These are phyloP conservation scores for Gastroboletus turbinatus DNA, from an alignment of 1,284 basidiomycete species.

Conservation along the genomic window DNA sequence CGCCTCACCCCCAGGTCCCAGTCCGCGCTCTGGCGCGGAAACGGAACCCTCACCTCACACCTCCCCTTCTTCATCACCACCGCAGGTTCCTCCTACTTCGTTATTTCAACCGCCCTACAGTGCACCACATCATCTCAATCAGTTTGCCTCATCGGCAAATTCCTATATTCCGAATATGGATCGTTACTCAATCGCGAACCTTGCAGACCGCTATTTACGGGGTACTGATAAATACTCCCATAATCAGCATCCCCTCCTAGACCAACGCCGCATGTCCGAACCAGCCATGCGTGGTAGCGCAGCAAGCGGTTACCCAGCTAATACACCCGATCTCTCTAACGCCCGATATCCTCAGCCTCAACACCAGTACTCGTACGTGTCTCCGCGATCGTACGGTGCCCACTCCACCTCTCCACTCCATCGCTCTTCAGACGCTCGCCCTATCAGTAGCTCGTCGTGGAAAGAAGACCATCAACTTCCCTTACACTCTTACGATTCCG, in stretches of 20 bases:
- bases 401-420: slow-evolving; percentile 41
- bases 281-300: slow-evolving; percentile 45
- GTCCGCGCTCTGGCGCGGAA: not conserved
- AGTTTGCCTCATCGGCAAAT: slow-evolving; percentile 42
- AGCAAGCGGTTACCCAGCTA: slow-evolving; percentile 22
- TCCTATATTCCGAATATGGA: slow-evolving; percentile 36
- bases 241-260: slow-evolving; percentile 38
- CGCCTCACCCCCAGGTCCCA: slow-evolving; percentile 4
- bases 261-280: slow-evolving; percentile 66
- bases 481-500: slow-evolving; percentile 31
- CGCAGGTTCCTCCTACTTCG: slow-evolving; percentile 38
- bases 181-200: slow-evolving; percentile 38
- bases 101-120: slow-evolving; percentile 43
- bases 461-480: slow-evolving; percentile 31
- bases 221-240: slow-evolving; percentile 41
- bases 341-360: slow-evolving; percentile 33
- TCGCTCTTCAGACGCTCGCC: slow-evolving; percentile 42
- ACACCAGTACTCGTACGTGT: slow-evolving; percentile 35
- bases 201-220: slow-evolving; percentile 38
- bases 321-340: slow-evolving; percentile 26
- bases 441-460: slow-evolving; percentile 39
- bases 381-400: slow-evolving; percentile 28
- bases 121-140: slow-evolving; percentile 45
- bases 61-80: slow-evolving; percentile 45
- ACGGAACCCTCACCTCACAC: slow-evolving; percentile 27